phyloP scores from a whole-genome alignment of 352 stramenopile species.

The Globisporangium acanthophoron region DNA sequence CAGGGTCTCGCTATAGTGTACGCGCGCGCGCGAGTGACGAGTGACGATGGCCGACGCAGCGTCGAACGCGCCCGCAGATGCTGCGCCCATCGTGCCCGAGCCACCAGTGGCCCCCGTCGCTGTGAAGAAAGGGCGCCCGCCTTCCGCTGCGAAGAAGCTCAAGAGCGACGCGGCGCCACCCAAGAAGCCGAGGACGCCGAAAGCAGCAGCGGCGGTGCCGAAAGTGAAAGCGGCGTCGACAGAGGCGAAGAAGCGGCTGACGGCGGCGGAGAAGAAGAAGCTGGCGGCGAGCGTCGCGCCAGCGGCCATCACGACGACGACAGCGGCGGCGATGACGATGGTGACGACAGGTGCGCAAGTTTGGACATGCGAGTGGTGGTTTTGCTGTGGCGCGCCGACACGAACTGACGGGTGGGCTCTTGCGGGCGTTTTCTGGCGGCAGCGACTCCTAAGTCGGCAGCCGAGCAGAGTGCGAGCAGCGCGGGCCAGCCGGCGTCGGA shows the following conservation, averaged over 20 bases:
- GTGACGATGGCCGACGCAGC: too few relatives aligned
- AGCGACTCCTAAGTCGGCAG: too few relatives aligned
- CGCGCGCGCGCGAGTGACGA: too few relatives aligned
- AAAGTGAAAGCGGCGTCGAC: slow-evolving; percentile 14
- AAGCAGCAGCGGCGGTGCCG: slow-evolving; percentile 3
- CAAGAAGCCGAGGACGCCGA: slow-evolving; percentile 27
- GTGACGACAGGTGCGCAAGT: neutral
- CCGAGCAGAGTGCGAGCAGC: neutral
- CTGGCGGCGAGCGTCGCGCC: neutral
- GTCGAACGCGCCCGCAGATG: too few relatives aligned
- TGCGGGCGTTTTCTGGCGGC: too few relatives aligned
- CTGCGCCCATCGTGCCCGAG: too few relatives aligned
- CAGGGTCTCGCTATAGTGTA: too few relatives aligned
- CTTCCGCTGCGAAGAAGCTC: slow-evolving; percentile 13
- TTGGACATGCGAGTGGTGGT: too few relatives aligned
- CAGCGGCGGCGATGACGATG: neutral
- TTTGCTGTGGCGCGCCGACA: too few relatives aligned
- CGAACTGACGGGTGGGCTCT: too few relatives aligned
- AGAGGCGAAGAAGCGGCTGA: slow-evolving; percentile 10
- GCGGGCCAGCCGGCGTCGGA: slow-evolving; percentile 1
- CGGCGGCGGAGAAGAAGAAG: slow-evolving; percentile 14
- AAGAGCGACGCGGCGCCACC: slow-evolving; percentile 11
- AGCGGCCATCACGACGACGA: neutral
- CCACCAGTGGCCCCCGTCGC: too few relatives aligned
- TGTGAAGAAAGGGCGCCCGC: neutral